Conservation (phyloP, 306 rosid species). For the Citrullus amarus region DNA sequence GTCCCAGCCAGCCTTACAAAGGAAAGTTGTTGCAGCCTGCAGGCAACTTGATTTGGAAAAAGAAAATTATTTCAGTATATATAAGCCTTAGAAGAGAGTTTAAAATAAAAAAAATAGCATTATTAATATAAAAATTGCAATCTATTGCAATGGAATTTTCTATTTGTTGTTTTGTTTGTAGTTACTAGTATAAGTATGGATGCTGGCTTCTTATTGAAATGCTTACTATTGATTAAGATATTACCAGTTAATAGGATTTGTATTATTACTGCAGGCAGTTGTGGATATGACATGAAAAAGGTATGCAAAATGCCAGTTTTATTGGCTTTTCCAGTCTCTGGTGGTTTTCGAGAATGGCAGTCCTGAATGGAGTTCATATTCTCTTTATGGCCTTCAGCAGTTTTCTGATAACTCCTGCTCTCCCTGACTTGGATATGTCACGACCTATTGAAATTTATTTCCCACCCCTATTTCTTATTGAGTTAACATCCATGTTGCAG, state of each 20-base stretch:
- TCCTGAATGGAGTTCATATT: neutral
- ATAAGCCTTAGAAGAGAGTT: neutral
- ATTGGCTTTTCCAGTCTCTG: neutral
- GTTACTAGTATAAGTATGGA: neutral
- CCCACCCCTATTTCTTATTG: neutral
- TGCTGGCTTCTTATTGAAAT: neutral
- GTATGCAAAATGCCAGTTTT: conserved; percentile 24
- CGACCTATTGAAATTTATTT: neutral
- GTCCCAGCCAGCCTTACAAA: neutral
- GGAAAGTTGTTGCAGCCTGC: neutral
- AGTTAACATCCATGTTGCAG: neutral
- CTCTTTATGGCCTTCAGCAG: neutral
- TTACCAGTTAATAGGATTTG: conserved; percentile 21
- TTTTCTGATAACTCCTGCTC: neutral
- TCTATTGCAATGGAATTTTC: neutral
- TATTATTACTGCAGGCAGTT: conserved; percentile 50
- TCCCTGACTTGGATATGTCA: neutral
- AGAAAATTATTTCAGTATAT: neutral
- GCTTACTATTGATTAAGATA: neutral
- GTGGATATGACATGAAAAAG: conserved; percentile 74
- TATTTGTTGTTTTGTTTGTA: neutral
- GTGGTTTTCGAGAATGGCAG: neutral
- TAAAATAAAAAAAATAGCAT: neutral
- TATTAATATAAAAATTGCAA: neutral
- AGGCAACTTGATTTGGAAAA: neutral